phyloP scores from a whole-genome alignment of 2,329 filamentous ascomycete genomes.

The Thelonectria olida region DNA sequence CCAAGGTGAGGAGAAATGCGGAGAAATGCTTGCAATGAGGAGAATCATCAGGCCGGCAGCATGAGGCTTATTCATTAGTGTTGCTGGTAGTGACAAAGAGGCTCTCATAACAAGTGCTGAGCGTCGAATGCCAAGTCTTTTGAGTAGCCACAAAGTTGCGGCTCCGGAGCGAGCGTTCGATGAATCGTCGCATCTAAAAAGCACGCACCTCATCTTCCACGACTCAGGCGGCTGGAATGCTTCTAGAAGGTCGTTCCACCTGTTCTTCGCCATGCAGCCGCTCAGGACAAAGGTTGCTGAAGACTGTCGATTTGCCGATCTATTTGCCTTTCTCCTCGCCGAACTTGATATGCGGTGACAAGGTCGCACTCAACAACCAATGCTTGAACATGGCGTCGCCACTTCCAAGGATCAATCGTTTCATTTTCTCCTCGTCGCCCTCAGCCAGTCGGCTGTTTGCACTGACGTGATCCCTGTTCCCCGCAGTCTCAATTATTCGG shows the following conservation, averaged over 20 bases:
- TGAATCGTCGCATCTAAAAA: background rate
- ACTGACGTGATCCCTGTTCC: background rate
- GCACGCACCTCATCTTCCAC: background rate
- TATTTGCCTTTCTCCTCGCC: too few relatives aligned
- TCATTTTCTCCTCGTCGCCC: background rate
- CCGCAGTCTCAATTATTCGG: slow-evolving; percentile 10
- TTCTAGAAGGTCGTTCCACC: background rate
- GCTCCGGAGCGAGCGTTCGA: background rate
- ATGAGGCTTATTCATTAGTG: too few relatives aligned
- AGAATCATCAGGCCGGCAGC: too few relatives aligned
- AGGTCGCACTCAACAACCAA: background rate
- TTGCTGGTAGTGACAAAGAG: too few relatives aligned
- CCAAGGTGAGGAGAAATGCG: too few relatives aligned
- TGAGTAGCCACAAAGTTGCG: too few relatives aligned
- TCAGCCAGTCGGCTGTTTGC: background rate
- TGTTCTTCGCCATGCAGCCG: background rate
- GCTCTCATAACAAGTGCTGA: too few relatives aligned
- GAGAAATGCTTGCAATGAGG: too few relatives aligned
- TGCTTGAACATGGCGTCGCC: background rate
- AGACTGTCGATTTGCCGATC: too few relatives aligned
- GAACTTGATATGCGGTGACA: too few relatives aligned
- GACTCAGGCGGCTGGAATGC: background rate
- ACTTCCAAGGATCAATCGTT: background rate
- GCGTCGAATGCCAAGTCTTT: too few relatives aligned
- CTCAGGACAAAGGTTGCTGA: background rate